Evolutionary conservation across 108 stramenopile genomes (phyloP), one percentile per base, ranked within the genome.

Genomic region (Fragilaria crotonensis): DNA sequence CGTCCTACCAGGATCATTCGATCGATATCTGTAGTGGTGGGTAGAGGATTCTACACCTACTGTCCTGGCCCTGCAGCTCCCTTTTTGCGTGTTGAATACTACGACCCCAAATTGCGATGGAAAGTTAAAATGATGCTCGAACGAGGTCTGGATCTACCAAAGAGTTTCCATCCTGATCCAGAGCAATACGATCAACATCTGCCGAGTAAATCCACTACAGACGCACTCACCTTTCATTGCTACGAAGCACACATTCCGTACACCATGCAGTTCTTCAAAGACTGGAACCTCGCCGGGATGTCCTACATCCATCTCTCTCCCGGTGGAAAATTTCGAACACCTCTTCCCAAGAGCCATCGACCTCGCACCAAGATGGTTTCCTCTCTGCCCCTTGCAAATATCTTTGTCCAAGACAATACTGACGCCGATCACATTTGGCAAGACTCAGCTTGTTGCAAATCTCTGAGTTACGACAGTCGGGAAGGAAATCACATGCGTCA

Each of bases 231-330:
- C 48, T 89, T 89, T 54, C 76, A 84, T 62, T 93, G 87, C 57
- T 93, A 93, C 48, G 91, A 93, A 59, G 91, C 86, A 26, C 91
- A 93, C 52, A 93, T 93, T 46, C 91, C 91, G 0, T 93, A 87
- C 67, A 88, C 88, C 0, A 93, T 93, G 87, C 91, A 93, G 52
- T 82, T 93, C 45, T 93, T 93, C 63, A 93, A 93, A 51, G 83
- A 80, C 28, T 71, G 55, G 41, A 84, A 80, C 46, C 49, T 93
- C 52, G 77, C 91, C 2, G 91, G 91, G 4, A 77, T 89, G 84
- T 67, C 78, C 5, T 93, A 87, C 58, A 67, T 89, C 31, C 84
- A 87, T 57, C 57, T 93, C 30, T 59, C 70, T 5, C 7, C 7
- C 7, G 55, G 68, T 14, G 81, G 70, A 5, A 59, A 57, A 51